Conservation (phyloP, 164 flowering plant species). For the Amborella trichopoda region DNA sequence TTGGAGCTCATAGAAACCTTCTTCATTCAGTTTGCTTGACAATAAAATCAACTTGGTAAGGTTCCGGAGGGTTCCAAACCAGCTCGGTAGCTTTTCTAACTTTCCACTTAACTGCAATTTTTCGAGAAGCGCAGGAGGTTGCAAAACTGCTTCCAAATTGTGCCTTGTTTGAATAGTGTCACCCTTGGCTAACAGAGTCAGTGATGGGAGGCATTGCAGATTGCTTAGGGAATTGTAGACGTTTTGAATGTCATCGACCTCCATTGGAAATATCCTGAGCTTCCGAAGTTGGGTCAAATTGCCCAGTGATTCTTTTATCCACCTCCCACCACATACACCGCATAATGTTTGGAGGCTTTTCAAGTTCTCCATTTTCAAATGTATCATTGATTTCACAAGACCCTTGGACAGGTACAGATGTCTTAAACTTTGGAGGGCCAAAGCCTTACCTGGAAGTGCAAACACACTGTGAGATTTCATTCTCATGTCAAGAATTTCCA, state of each 20-base stretch:
- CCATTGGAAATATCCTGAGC: background rate
- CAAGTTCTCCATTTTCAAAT: no score
- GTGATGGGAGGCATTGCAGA: background rate
- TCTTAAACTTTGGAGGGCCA: no score
- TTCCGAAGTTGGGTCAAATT: no score
- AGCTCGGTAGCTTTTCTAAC: background rate
- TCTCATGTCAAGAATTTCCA: no score
- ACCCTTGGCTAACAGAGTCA: slow-evolving; percentile 3
- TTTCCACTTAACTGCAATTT: background rate
- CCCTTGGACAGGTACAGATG: no score
- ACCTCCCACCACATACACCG: no score
- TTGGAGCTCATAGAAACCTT: background rate
- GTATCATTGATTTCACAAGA: no score
- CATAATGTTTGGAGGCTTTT: no score
- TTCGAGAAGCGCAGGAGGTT: background rate
- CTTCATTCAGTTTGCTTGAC: background rate
- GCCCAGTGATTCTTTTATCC: no score
- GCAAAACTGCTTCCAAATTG: background rate
- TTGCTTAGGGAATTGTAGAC: background rate
- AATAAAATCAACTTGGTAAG: background rate
- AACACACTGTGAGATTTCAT: no score
- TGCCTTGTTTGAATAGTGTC: background rate
- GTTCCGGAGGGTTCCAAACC: background rate
- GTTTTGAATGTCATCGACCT: background rate
- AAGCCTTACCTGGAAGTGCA: no score